Evolutionary conservation across 1,284 basidiomycete genomes (phyloP), one percentile per base, ranked within the genome.

Genomic region (Ganoderma boninense): DNA sequence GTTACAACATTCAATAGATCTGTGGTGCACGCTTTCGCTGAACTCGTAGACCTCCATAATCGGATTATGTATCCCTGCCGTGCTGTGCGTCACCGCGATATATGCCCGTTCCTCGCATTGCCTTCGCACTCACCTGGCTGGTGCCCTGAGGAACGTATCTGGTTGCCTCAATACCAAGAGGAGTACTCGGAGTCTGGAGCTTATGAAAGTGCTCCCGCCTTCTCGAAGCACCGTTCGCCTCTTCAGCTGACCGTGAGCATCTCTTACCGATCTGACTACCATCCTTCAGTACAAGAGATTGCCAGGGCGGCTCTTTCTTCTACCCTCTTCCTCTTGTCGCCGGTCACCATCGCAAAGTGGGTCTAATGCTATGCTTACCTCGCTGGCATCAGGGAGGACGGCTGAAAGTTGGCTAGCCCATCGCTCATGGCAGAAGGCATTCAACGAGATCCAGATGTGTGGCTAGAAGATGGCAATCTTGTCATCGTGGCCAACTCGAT

Each of bases 1-100:
- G 96, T 60, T 97, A 97, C 87, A 90, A 91, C 71, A 78, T 92
- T 73, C 84, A 92, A 76, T 92, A 91, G 85, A 85, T 62, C 46
- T 44, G 52, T 62, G 32, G 64, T 42, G 42, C 29, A n/a, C 61
- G 18, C 54, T 26, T 46, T 40, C 63, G 43, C 43, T 66, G 67
- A 65, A 61, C 69, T 35, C 65, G 69, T 74, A 74, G 52, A 74
- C 42, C 68, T 67, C 14, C 62, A 60, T 70, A 72, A 74, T 74
- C 57, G 68, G 73, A 63, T 56, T 61, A 44, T 69, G 60, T 67
- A 40, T 49, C 38, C 23, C 46, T 57, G 38, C 43, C 29, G 35
- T 43, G 38, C 14, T 23, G 16, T 49, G 44, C 35, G 18, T 38
- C 42, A 46, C 10, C 35, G 46, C 42, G 20, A 52, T 54, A 38